These are phyloP conservation scores for Gnaphalium uliginosum DNA, from an alignment of 129 eudicot genomes.

Conservation along the genomic window DNA sequence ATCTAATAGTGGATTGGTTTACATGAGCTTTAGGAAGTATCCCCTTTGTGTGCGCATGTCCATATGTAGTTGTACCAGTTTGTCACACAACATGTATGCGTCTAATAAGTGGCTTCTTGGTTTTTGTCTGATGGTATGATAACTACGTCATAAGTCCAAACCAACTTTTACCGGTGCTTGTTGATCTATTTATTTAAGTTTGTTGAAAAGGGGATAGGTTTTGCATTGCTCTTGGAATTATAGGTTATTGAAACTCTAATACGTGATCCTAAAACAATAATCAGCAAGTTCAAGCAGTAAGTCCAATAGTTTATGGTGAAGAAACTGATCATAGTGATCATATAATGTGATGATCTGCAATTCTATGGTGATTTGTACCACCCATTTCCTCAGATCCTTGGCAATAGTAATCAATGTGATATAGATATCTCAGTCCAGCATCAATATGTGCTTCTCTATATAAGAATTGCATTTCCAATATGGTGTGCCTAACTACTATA, in stretches of 20 bases:
- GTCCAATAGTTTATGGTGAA: background rate
- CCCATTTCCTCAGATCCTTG: background rate
- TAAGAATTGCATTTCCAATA: background rate
- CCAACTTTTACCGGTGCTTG: background rate
- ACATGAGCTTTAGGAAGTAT: background rate
- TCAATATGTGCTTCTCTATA: no score
- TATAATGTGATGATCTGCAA: background rate
- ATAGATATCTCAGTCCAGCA: background rate
- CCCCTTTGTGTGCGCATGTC: background rate
- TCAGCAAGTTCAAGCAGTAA: slow-evolving; percentile 1
- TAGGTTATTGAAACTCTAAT: slow-evolving; percentile 7
- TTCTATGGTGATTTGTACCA: background rate
- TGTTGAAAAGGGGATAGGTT: slow-evolving; percentile 8
- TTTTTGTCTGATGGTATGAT: slow-evolving; percentile 10
- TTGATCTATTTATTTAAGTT: background rate
- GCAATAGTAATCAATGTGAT: background rate
- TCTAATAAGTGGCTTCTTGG: background rate
- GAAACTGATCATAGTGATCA: background rate
- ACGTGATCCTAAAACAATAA: slow-evolving; percentile 13
- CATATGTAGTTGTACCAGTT: background rate
- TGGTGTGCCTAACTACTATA: background rate
- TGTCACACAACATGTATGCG: background rate
- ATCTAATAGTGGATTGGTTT: background rate
- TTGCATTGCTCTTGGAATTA: slow-evolving; percentile 1
- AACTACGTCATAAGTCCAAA: background rate